Conservation (phyloP, 208 protist genomes). For the Crithidia thermophila region DNA sequence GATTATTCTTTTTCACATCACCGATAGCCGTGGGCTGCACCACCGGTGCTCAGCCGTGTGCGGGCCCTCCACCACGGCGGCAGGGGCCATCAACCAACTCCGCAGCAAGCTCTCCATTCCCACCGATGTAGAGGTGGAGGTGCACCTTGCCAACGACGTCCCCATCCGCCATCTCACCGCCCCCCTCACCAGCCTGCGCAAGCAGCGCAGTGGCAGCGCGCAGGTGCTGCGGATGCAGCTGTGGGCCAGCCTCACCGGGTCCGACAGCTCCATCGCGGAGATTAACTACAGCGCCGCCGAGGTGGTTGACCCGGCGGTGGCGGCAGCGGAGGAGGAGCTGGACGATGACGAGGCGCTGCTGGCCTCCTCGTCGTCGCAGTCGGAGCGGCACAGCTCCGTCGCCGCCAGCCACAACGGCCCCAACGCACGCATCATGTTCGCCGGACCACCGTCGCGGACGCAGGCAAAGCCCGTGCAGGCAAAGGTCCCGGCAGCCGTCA, state of each 20-base stretch:
- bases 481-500: slow-evolving; percentile 17
- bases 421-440: slow-evolving; percentile 10
- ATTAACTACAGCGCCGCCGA: slow-evolving; percentile 38
- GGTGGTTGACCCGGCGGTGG: background rate
- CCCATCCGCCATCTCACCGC: slow-evolving; percentile 42
- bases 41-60: slow-evolving; percentile 34
- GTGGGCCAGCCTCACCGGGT: slow-evolving; percentile 30
- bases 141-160: slow-evolving; percentile 42
- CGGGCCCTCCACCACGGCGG: slow-evolving; percentile 40
- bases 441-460: slow-evolving; percentile 1
- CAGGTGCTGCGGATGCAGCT: slow-evolving; percentile 40
- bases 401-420: background rate
- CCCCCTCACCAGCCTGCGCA: slow-evolving; percentile 47
- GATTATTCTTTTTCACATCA: slow-evolving; percentile 48
- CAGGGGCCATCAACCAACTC: slow-evolving; percentile 40
- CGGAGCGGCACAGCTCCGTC: background rate
- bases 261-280: slow-evolving; percentile 7
- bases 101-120: slow-evolving; percentile 37
- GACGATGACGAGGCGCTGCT: slow-evolving; percentile 15
- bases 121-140: slow-evolving; percentile 33
- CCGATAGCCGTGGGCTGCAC: slow-evolving; percentile 12
- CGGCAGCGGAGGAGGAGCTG: slow-evolving; percentile 7
- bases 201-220: slow-evolving; percentile 39
- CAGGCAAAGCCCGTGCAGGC: slow-evolving; percentile 14
- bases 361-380: slow-evolving; percentile 1